These are phyloP conservation scores for Aspergillus aculeatus DNA, from an alignment of 2,329 filamentous ascomycete species.

Conservation along the genomic window DNA sequence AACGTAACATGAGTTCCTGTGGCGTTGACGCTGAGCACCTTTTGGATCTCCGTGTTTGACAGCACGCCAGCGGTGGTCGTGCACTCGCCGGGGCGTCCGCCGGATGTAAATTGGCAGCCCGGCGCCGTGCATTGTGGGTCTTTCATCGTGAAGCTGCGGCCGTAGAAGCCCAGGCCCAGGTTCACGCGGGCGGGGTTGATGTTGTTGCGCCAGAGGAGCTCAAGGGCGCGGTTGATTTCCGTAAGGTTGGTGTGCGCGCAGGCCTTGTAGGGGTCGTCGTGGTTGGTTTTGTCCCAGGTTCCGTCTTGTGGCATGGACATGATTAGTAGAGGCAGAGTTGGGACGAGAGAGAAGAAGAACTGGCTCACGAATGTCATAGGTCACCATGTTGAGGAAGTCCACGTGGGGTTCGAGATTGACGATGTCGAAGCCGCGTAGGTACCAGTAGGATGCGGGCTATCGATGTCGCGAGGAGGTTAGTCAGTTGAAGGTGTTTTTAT, in stretches of 20 bases:
- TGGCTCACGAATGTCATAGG: conserved; percentile 21
- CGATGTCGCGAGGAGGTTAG: background rate
- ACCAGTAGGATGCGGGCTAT: conserved; percentile 18
- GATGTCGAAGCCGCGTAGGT: conserved; percentile 16
- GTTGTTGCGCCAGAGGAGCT: conserved; percentile 49
- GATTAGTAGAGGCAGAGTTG: background rate
- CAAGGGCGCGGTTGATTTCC: conserved; percentile 32
- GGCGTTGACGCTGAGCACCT: conserved; percentile 1
- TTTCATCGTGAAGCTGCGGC: conserved; percentile 22
- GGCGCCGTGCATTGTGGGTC: conserved; percentile 7
- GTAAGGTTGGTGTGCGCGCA: conserved; percentile 28
- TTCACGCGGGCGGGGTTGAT: conserved; percentile 43
- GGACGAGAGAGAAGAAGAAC: background rate
- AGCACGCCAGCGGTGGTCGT: conserved; percentile 9
- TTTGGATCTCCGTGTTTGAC: conserved; percentile 8
- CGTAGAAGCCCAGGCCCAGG: conserved; percentile 51
- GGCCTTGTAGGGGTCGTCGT: conserved; percentile 11
- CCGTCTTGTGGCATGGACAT: conserved; percentile 12
- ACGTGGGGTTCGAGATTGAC: conserved; percentile 11
- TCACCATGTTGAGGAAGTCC: conserved; percentile 24
- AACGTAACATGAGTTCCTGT: background rate
- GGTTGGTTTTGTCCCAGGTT: conserved; percentile 21
- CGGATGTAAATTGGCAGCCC: conserved; percentile 10
- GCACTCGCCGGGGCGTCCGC: conserved; percentile 7
- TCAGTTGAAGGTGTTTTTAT: no score